Evolutionary conservation across 257 asterid genomes (phyloP).

Genomic region (Nicotiana undulata): DNA sequence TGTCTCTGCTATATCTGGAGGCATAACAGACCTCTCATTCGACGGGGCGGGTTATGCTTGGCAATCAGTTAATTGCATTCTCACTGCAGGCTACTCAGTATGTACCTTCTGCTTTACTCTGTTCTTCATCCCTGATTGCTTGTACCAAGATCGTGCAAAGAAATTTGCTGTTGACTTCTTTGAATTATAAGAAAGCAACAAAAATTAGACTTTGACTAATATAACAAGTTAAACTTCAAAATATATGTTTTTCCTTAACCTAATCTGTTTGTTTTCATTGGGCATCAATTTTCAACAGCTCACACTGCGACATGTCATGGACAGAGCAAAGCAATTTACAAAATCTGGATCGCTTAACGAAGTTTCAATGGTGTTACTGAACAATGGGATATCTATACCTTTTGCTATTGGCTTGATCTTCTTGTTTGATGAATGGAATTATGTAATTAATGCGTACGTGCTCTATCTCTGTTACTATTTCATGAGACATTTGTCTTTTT

Average conservation of each 20-base stretch:
- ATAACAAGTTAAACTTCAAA: background rate
- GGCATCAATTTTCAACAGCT: conserved; percentile 27
- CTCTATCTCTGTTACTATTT: background rate
- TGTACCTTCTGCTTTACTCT: background rate
- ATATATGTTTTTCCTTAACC: background rate
- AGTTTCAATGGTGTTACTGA: conserved; percentile 46
- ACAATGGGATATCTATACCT: conserved; percentile 38
- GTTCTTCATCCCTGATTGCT: background rate
- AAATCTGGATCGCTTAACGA: conserved; percentile 48
- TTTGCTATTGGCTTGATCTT: conserved; percentile 36
- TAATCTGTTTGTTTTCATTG: background rate
- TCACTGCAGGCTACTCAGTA: conserved; percentile 53
- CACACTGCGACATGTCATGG: conserved; percentile 41
- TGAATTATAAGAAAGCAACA: background rate
- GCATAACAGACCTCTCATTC: conserved; percentile 42
- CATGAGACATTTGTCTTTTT: background rate
- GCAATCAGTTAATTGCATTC: conserved; percentile 36
- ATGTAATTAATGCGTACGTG: conserved; percentile 29
- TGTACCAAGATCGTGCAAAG: background rate
- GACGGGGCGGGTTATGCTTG: conserved; percentile 35
- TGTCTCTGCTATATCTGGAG: conserved; percentile 41
- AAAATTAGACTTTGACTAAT: background rate
- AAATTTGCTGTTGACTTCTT: conserved; percentile 1
- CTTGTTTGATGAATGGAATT: conserved; percentile 37
- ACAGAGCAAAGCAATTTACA: conserved; percentile 40